Evolutionary conservation across 164 flowering plant genomes (phyloP).

Genomic region (Euptelea pleiosperma): DNA sequence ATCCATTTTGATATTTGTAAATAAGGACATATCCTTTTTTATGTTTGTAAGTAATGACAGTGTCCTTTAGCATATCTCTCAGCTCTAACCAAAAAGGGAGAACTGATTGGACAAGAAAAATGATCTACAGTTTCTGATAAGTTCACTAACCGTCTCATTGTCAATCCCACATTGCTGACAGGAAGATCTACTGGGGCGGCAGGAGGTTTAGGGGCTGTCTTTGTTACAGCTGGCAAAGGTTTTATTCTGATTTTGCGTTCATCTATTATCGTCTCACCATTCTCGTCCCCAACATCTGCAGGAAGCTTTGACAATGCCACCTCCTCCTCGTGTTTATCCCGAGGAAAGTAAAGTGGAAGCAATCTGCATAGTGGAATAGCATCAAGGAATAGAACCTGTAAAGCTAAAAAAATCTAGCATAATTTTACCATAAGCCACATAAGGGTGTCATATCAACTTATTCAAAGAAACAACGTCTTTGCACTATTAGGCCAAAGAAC

Average conservation of each 20-base stretch:
- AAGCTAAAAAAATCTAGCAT: background rate
- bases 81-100: no score
- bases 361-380: conserved; percentile 42
- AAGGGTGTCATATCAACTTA: background rate
- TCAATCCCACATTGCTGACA: conserved; percentile 62
- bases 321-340: conserved; percentile 92
- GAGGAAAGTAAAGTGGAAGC: conserved; percentile 98
- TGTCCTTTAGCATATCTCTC: no score
- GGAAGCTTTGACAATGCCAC: conserved; percentile 92
- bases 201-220: conserved; percentile 41
- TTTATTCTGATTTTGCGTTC: conserved; percentile 97
- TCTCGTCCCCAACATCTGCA: conserved; percentile 99
- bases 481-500: background rate
- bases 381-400: background rate
- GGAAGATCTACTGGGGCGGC: conserved; percentile 54
- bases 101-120: background rate
- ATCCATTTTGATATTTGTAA: no score
- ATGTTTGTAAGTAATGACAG: no score
- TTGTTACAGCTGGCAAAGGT: conserved; percentile 67
- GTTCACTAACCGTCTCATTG: conserved; percentile 56
- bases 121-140: background rate
- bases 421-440: background rate
- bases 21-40: no score
- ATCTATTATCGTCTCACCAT: conserved; percentile 91
- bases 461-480: background rate